A percentile compares a stretch with the other conserved stretches of the same genome.
phyloP scores from a whole-genome alignment of 2,329 filamentous ascomycete genomes.

The Cytospora paraplurivora region DNA sequence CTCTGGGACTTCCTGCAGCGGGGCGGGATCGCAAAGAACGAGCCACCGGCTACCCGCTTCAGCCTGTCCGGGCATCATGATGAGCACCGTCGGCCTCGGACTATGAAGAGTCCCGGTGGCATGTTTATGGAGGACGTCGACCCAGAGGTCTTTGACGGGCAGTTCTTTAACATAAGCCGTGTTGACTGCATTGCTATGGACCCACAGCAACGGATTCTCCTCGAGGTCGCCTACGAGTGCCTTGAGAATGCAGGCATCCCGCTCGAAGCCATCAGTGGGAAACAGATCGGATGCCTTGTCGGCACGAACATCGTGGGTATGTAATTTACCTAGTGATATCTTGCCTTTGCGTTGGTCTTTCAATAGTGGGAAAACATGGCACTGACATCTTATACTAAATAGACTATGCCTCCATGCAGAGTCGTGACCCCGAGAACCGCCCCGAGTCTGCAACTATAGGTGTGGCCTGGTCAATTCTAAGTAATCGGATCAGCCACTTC shows the following conservation, averaged over 20 bases:
- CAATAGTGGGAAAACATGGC: conserved; percentile 15
- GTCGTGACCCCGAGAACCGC: conserved; percentile 14
- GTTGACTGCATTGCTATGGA: conserved; percentile 48
- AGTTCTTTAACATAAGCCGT: conserved; percentile 44
- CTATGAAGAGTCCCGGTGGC: conserved; percentile 28
- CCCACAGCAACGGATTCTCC: conserved; percentile 45
- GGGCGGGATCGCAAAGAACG: conserved; percentile 21
- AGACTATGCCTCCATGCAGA: conserved; percentile 6
- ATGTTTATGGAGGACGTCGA: conserved; percentile 36
- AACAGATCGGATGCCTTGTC: conserved; percentile 38
- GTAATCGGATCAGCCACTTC: conserved; percentile 42
- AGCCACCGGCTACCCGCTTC: conserved; percentile 33
- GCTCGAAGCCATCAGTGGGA: conserved; percentile 31
- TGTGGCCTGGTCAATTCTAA: conserved; percentile 39
- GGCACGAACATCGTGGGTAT: conserved; percentile 23
- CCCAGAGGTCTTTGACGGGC: conserved; percentile 42
- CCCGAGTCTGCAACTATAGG: conserved; percentile 35
- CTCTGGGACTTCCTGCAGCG: conserved; percentile 25
- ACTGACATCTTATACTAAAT: conserved; percentile 30
- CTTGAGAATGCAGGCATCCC: conserved; percentile 43
- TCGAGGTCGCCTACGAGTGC: conserved; percentile 46
- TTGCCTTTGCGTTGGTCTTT: too few species aligned
- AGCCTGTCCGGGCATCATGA: conserved; percentile 33
- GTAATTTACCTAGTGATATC: too few species aligned
- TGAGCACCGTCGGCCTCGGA: conserved; percentile 29